Conservation (phyloP, 176 grass and related monocot species). For the Eleusine indica region DNA sequence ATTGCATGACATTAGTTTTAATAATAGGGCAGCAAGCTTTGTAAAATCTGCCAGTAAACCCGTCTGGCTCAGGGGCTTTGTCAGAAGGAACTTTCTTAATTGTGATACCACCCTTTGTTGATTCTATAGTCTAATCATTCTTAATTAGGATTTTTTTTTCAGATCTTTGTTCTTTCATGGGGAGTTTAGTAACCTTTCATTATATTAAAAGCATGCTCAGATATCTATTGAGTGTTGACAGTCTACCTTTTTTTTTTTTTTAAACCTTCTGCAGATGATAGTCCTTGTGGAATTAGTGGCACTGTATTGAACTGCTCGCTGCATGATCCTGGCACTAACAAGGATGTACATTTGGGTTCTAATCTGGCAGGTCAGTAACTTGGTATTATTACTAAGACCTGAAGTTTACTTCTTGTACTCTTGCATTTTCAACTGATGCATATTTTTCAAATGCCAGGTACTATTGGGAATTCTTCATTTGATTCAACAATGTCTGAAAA, state of each 20-base stretch:
- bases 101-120: slow-evolving; percentile 21
- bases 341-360: slow-evolving; percentile 9
- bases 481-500: slow-evolving; percentile 4
- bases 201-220: neutral
- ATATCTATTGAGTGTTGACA: neutral
- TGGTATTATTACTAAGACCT: neutral
- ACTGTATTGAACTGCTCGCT: slow-evolving; percentile 6
- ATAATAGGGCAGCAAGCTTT: no score
- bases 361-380: slow-evolving; percentile 21
- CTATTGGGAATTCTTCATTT: neutral
- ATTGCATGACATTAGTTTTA: no score
- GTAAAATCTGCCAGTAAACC: no score
- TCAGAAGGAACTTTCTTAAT: no score
- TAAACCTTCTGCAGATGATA: slow-evolving; percentile 23
- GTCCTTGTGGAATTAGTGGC: neutral
- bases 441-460: slow-evolving; percentile 28
- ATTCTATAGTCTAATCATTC: neutral
- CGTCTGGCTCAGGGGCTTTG: no score
- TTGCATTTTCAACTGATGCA: neutral
- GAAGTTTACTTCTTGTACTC: neutral
- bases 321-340: slow-evolving; percentile 1
- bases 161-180: neutral
- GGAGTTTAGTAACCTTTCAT: neutral
- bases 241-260: neutral
- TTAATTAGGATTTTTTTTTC: neutral